phyloP scores from a whole-genome alignment of 768 basidiomycete species.

The Lentinula aciculospora region DNA sequence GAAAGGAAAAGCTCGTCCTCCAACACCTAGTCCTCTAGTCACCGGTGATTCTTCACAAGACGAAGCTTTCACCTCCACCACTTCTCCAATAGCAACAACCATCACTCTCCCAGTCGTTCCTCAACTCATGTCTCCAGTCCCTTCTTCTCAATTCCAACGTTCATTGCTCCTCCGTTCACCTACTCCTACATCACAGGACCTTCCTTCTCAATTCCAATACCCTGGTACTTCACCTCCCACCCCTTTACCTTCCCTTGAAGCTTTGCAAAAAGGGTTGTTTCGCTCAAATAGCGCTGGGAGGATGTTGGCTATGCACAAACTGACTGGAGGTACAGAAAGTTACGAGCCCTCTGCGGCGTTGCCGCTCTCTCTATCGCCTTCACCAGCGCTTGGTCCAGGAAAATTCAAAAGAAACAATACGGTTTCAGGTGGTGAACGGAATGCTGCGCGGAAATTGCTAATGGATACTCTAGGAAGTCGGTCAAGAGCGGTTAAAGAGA shows the following conservation, averaged over 20 bases:
- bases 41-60: conserved; percentile 73
- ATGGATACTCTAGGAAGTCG: conserved; percentile 57
- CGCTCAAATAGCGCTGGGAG: conserved; percentile 91
- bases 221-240: conserved; percentile 64
- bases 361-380: conserved; percentile 51
- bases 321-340: conserved; percentile 70
- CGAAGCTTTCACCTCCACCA: conserved; percentile 40
- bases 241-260: conserved; percentile 74
- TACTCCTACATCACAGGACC: conserved; percentile 49
- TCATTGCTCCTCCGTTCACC: conserved; percentile 37
- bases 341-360: conserved; percentile 54
- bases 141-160: conserved; percentile 50
- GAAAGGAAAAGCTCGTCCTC: conserved; percentile 50
- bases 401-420: conserved; percentile 70
- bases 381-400: conserved; percentile 39
- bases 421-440: conserved; percentile 75
- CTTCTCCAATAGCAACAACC: conserved; percentile 27
- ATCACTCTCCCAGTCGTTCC: conserved; percentile 29
- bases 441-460: conserved; percentile 65
- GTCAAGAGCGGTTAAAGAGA: conserved; percentile 40
- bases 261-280: conserved; percentile 71
- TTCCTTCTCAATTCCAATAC: conserved; percentile 45
- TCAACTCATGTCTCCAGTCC: conserved; percentile 39
- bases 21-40: conserved; percentile 35
- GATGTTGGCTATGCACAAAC: conserved; percentile 75